Base-by-base conservation (phyloP, 139 green algal genomes). In the Deuterostichococcus epilithicus region DNA sequence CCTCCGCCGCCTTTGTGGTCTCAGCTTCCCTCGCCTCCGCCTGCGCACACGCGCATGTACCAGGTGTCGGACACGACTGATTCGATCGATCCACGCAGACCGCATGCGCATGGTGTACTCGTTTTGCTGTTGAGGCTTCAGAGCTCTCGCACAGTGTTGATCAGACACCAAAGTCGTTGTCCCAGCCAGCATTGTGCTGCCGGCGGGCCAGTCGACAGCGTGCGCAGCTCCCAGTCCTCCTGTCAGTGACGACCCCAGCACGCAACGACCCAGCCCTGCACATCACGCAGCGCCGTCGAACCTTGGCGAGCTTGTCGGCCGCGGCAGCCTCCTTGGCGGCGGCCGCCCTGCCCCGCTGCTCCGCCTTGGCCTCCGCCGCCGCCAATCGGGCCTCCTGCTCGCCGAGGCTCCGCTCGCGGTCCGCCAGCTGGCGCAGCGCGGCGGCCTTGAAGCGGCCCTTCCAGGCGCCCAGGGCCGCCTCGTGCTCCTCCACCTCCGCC, bases 391-490 rank as follows among this genome's bases (percentile, higher is more conserved):
- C 83, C 70, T 88, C 77, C 78, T 77, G 84, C 75, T 86, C 83
- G 2, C 44, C 65, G 25, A 86, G 83, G 58, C 72, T 68, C 28
- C 72, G 65, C 81, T 86, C 81, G 20, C 83, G 75, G 70, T 86
- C 81, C 6, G 76, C 73, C 37, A 88, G 82, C 76, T 88, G 83
- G 33, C 81, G 78, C 45, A 82, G 68, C 8, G 81, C 83, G 38
- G 88, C 84, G 0, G 82, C 71, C 68, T 84, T 84, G 71, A 86
- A 86, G 42, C 83, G 76, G 30, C 76, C 60, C 72, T 84, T 86
- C 80, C 84, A 88, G 10, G 82, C 75, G 38, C 86, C 82, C 78
- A 88, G 72, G 37, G 58, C 37, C 60, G 82, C 84, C 75, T 88
- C 82, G 22, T 80, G 74, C 1, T 76, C 84, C 0, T 79, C 52